These are phyloP conservation scores for Hymenoscyphus salicellus DNA, from an alignment of 2,329 filamentous ascomycete genomes.

Conservation along the genomic window DNA sequence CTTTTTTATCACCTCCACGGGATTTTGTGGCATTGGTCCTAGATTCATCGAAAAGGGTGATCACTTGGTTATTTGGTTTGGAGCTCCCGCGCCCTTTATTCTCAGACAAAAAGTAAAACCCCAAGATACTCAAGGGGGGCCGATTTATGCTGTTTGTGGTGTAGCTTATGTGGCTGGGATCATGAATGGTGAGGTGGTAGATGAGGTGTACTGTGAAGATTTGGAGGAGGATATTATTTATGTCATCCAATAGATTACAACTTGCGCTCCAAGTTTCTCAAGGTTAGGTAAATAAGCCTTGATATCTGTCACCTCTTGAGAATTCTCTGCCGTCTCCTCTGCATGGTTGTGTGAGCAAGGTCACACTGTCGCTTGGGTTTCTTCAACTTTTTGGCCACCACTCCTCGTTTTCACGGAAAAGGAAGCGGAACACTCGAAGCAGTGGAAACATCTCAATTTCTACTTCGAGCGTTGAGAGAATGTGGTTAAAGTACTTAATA, in stretches of 20 bases:
- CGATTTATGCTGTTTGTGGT: background rate
- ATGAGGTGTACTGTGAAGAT: slow-evolving; percentile 15
- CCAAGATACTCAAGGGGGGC: background rate
- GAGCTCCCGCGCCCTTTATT: background rate
- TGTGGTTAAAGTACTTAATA: too few species aligned
- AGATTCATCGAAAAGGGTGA: background rate
- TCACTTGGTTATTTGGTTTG: slow-evolving; percentile 1
- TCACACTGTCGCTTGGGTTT: too few species aligned
- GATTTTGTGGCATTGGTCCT: slow-evolving; percentile 1
- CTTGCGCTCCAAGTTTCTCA: too few species aligned
- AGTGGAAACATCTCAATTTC: too few species aligned
- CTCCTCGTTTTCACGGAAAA: too few species aligned
- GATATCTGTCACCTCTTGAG: too few species aligned
- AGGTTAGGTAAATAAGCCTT: too few species aligned
- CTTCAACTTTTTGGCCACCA: too few species aligned
- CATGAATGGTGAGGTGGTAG: slow-evolving; percentile 9
- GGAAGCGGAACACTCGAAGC: too few species aligned
- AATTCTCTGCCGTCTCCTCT: too few species aligned
- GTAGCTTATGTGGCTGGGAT: background rate
- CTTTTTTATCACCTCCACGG: background rate
- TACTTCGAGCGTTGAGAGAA: too few species aligned
- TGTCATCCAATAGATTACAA: slow-evolving; percentile 4
- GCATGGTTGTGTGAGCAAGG: too few species aligned
- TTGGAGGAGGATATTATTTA: slow-evolving; percentile 10
- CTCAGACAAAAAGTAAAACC: background rate